Percentiles rank a stretch among this genome's conserved stretches.
These are phyloP conservation scores for Thyridium curvatum DNA, from an alignment of 2,329 filamentous ascomycete genomes.

Conservation along the genomic window DNA sequence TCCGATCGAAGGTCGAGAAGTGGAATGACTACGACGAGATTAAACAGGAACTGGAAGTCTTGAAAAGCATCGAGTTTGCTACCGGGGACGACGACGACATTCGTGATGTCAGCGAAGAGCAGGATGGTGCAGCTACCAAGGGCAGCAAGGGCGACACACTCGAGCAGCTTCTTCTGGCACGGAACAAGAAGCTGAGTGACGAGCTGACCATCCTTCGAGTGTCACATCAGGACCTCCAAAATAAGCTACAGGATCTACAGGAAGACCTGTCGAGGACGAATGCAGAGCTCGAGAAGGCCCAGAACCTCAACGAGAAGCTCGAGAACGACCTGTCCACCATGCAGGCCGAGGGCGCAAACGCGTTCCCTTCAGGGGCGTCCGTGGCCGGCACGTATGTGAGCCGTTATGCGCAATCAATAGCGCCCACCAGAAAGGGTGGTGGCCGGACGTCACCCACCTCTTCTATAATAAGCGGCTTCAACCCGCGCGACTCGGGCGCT, in stretches of 20 bases:
- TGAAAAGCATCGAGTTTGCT: constrained; percentile 97
- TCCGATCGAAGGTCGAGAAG: constrained; percentile 77
- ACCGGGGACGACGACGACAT: constrained; percentile 77
- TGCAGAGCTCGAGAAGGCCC: constrained; percentile 77
- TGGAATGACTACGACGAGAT: constrained; percentile 95
- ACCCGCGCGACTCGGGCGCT: constrained; percentile 46
- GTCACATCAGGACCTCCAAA: constrained; percentile 87
- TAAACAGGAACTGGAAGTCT: constrained; percentile 89
- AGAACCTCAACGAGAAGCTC: constrained; percentile 78
- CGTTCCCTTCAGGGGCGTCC: constrained; percentile 83
- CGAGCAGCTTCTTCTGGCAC: constrained; percentile 82
- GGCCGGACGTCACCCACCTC: constrained; percentile 81
- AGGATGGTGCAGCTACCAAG: constrained; percentile 46
- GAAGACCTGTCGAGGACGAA: constrained; percentile 79
- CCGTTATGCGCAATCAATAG: constrained; percentile 61
- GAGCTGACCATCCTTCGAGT: constrained; percentile 90
- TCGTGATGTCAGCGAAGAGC: constrained; percentile 22
- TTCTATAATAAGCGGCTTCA: constrained; percentile 96
- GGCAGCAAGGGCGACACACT: constrained; percentile 66
- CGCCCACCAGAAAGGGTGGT: constrained; percentile 40
- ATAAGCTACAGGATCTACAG: constrained; percentile 70
- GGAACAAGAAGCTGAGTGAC: constrained; percentile 95
- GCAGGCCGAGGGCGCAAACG: constrained; percentile 77
- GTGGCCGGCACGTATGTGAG: constrained; percentile 88
- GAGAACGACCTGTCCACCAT: constrained; percentile 87